Evolutionary conservation across 441 rosid genomes (phyloP), one percentile per base, ranked within the genome.

Genomic region (Adansonia rubrostipa): DNA sequence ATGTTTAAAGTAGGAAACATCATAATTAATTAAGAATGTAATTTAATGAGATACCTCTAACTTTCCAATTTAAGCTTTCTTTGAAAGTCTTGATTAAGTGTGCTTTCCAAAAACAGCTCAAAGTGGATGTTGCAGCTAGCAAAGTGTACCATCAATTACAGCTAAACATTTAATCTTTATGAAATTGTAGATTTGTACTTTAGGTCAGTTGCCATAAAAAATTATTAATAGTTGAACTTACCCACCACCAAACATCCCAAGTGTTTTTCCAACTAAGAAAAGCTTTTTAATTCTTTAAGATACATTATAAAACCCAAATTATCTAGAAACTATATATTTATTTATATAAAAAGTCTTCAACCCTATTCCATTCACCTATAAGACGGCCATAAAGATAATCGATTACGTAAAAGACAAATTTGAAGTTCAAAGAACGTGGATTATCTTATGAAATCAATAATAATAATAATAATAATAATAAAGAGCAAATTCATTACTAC

Each of bases 21-120:
- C 22, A 65, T 73, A 10, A 74, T 67, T 45, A 48, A 73, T 73
- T 56, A 57, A 66, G 61, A 71, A 71, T 50, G n/a, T 19, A 36
- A 71, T 40, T 48, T 44, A 44, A 44, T 6, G 2, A 44, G 9
- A 44, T 0, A 76, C 57, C 36, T 71, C 36, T 51, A 62, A 42
- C 69, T 72, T 64, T 70, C 67, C 33, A 51, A 60, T 78, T 22
- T 56, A 40, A 73, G 48, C 57, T 73, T 20, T 73, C 58, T 79
- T 62, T 3, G 33, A 28, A 28, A 0, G 13, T 24, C 3, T 9
- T 42, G 44, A 11, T 56, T 9, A 15, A 36, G 42, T 36, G 60
- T 6, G 67, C 15, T 62, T 28, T 62, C 67, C 67, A 62, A 13
- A 62, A 62, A 62, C 44, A 62, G n/a, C 58, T 13, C 15, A 28